Evolutionary conservation across 179 eudicot species (phyloP).

Genomic region (Spergularia azorica): DNA sequence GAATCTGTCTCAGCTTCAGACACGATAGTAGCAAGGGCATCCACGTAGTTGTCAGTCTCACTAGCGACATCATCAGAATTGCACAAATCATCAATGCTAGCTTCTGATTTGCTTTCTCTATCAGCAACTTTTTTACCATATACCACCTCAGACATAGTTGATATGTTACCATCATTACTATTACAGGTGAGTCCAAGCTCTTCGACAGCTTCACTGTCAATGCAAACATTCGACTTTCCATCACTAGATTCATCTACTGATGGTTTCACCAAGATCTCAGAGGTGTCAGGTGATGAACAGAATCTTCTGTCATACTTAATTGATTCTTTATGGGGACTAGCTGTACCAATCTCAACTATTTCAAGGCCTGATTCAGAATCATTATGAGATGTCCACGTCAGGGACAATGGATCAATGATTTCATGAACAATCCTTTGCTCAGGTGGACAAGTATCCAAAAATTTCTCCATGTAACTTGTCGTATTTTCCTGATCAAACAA

Average conservation of each 20-base stretch:
- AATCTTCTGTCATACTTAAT: constrained; percentile 39
- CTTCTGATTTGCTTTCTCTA: constrained; percentile 44
- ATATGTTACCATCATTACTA: constrained; percentile 20
- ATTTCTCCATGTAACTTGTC: constrained; percentile 82
- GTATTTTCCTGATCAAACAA: constrained; percentile 53
- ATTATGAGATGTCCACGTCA: constrained; percentile 41
- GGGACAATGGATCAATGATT: constrained; percentile 44
- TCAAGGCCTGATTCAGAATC: constrained; percentile 49
- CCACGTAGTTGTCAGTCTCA: constrained; percentile 78
- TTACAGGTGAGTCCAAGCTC: constrained; percentile 25
- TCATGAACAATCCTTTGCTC: constrained; percentile 63
- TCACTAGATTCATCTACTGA: constrained; percentile 24
- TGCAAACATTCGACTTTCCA: constrained; percentile 32
- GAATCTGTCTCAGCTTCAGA: constrained; percentile 80
- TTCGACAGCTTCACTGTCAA: constrained; percentile 25
- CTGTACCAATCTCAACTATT: constrained; percentile 45
- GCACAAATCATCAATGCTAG: constrained; percentile 35
- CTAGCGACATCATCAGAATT: constrained; percentile 70
- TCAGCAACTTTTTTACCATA: constrained; percentile 50
- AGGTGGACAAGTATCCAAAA: constrained; percentile 55
- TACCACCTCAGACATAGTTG: constrained; percentile 17
- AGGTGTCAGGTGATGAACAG: constrained; percentile 36
- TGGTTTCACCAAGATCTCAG: constrained; percentile 33
- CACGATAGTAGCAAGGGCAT: constrained; percentile 84
- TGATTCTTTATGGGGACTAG: constrained; percentile 47